A percentile compares a stretch with the other conserved stretches of the same genome.
These are phyloP conservation scores for Chrysoporthe puriensis DNA, from an alignment of 2,329 filamentous ascomycete species.

Conservation along the genomic window DNA sequence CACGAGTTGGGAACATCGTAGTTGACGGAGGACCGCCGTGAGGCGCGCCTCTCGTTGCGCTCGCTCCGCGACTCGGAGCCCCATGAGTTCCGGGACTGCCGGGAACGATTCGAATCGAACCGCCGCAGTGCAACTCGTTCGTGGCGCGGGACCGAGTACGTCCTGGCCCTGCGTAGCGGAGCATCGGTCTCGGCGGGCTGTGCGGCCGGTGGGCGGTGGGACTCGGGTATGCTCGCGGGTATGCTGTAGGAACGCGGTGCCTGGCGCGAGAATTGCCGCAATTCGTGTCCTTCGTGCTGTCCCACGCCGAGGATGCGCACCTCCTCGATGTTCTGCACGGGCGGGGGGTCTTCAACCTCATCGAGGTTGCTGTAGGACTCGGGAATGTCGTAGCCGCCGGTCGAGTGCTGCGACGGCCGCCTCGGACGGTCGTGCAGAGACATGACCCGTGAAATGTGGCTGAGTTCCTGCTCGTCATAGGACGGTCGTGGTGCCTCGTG, in stretches of 20 bases:
- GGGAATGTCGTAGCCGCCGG: conserved; percentile 34
- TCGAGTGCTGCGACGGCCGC: not conserved
- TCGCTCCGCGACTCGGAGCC: not conserved
- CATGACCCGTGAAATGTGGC: not conserved
- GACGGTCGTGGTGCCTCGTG: conserved; percentile 3
- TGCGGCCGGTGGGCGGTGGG: not conserved
- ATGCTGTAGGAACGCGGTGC: conserved; percentile 7
- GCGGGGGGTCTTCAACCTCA: conserved; percentile 30
- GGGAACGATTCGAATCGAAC: conserved; percentile 2
- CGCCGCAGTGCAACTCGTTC: not conserved
- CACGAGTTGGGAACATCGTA: conserved; percentile 35
- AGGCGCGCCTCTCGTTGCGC: conserved; percentile 7
- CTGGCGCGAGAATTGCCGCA: not conserved
- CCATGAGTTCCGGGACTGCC: not conserved
- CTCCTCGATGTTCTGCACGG: conserved; percentile 38
- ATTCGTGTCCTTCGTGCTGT: not conserved
- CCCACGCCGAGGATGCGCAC: not conserved
- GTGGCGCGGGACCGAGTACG: not conserved
- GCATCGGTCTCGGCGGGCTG: not conserved
- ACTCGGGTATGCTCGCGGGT: not conserved
- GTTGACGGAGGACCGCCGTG: conserved; percentile 18
- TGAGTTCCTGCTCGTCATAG: not conserved
- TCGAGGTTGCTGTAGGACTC: conserved; percentile 32
- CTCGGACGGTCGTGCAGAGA: not conserved
- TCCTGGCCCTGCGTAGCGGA: not conserved